Conservation (phyloP, 148 eudicot genomes). For the Simmondsia chinensis region DNA sequence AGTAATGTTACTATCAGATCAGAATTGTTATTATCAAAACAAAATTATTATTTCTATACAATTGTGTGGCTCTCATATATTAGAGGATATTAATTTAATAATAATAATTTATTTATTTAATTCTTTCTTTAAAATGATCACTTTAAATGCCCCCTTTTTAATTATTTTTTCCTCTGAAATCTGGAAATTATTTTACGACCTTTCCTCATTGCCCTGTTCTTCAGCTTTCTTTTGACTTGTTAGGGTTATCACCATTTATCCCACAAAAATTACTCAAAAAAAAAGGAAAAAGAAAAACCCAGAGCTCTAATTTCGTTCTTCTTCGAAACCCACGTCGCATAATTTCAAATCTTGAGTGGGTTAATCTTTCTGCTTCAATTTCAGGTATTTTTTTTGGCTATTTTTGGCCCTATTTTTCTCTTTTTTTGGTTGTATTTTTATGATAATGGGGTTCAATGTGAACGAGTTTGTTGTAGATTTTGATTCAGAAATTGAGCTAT, state of each 20-base stretch:
- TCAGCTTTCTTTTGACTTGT: constrained; percentile 28
- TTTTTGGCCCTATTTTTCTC: not conserved
- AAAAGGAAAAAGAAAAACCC: too few species aligned
- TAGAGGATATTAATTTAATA: too few species aligned
- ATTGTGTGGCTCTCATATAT: too few species aligned
- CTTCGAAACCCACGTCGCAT: too few species aligned
- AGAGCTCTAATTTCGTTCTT: too few species aligned
- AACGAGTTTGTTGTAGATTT: not conserved
- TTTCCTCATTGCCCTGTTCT: constrained; percentile 24
- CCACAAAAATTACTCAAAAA: constrained; percentile 19
- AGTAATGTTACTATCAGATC: too few species aligned
- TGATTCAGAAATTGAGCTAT: not conserved
- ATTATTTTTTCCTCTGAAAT: constrained; percentile 8
- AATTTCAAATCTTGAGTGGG: too few species aligned
- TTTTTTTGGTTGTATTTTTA: not conserved
- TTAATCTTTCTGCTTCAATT: too few species aligned
- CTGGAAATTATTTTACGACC: constrained; percentile 21
- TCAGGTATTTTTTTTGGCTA: constrained; percentile 11
- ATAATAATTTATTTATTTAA: not conserved
- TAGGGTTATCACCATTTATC: constrained; percentile 8
- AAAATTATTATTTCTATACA: too few species aligned
- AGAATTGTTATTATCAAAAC: too few species aligned
- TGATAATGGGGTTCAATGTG: too few species aligned
- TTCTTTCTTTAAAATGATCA: not conserved
- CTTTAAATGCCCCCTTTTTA: constrained; percentile 3